Evolutionary conservation across 2,329 filamentous ascomycete species (phyloP).

Genomic region (Aureobasidium sp.): DNA sequence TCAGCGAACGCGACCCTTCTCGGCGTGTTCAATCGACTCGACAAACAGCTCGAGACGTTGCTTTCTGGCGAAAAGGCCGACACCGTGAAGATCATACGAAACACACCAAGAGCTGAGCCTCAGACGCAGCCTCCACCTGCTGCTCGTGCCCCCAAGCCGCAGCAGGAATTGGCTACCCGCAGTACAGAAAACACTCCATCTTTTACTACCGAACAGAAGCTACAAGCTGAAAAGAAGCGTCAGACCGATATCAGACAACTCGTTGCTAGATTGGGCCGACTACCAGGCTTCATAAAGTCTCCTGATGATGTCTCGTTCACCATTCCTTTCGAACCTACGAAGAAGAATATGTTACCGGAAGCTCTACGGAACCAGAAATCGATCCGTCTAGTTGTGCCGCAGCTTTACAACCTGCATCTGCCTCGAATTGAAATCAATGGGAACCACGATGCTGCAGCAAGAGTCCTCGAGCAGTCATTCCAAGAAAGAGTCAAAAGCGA

Average conservation of each 20-base stretch:
- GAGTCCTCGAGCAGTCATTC: conserved; percentile 58
- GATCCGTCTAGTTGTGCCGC: conserved; percentile 60
- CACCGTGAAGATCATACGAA: conserved; percentile 60
- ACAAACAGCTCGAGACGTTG: conserved; percentile 62
- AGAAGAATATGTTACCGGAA: conserved; percentile 51
- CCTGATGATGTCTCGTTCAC: conserved; percentile 63
- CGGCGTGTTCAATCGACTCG: conserved; percentile 58
- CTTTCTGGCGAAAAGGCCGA: conserved; percentile 62
- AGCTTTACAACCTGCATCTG: conserved; percentile 62
- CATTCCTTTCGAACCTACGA: conserved; percentile 59
- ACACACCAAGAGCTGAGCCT: conserved; percentile 24
- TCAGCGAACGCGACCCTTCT: conserved; percentile 52
- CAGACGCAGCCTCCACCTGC: not conserved
- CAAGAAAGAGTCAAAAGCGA: conserved; percentile 48
- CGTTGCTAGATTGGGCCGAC: conserved; percentile 63
- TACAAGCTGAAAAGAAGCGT: conserved; percentile 53
- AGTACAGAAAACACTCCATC: not conserved
- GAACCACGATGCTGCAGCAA: conserved; percentile 51
- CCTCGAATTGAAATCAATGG: conserved; percentile 59
- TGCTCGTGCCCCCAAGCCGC: not conserved
- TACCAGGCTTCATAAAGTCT: conserved; percentile 59
- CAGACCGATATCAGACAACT: conserved; percentile 62
- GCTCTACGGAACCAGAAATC: conserved; percentile 54
- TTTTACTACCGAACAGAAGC: conserved; percentile 52
- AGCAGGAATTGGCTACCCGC: not conserved